Percentiles rank a stretch among this genome's conserved stretches.
Conservation (phyloP, 1,139 yeast species). For the Yamadazyma diospyri region DNA sequence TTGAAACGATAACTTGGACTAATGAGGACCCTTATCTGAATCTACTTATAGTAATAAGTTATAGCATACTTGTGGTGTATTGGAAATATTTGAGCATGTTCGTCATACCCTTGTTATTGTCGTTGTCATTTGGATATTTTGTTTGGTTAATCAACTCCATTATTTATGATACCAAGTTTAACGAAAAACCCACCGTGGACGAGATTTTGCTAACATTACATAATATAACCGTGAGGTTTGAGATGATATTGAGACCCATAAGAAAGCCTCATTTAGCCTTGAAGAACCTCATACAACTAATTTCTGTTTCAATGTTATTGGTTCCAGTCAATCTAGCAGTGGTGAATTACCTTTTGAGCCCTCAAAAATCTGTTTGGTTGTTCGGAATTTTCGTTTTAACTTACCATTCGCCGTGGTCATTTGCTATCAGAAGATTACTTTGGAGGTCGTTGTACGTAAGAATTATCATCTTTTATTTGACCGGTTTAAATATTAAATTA, state of each 20-base stretch:
- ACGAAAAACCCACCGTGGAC: constrained; percentile 54
- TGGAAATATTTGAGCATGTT: constrained; percentile 39
- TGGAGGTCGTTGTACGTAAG: constrained; percentile 55
- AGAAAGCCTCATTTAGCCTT: constrained; percentile 27
- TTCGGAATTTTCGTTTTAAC: constrained; percentile 41
- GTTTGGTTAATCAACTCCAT: constrained; percentile 48
- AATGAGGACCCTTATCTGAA: constrained; percentile 50
- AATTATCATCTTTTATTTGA: constrained; percentile 36
- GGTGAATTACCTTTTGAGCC: constrained; percentile 32
- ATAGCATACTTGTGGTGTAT: constrained; percentile 40
- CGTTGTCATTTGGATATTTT: constrained; percentile 33
- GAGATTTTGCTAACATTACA: constrained; percentile 51
- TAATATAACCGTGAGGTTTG: constrained; percentile 46
- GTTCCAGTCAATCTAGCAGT: constrained; percentile 48
- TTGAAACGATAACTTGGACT: constrained; percentile 55
- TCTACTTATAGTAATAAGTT: constrained; percentile 38
- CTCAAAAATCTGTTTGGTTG: constrained; percentile 34
- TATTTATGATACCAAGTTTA: constrained; percentile 38
- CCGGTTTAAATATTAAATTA: constrained; percentile 40
- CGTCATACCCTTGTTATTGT: constrained; percentile 36
- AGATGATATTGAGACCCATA: constrained; percentile 42
- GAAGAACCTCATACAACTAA: constrained; percentile 28
- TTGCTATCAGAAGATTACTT: constrained; percentile 44
- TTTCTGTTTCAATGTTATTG: constrained; percentile 29
- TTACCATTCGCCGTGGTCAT: constrained; percentile 53